phyloP scores from a whole-genome alignment of 2,329 filamentous ascomycete species.

The Neophaeococcomyces mojaviensis region DNA sequence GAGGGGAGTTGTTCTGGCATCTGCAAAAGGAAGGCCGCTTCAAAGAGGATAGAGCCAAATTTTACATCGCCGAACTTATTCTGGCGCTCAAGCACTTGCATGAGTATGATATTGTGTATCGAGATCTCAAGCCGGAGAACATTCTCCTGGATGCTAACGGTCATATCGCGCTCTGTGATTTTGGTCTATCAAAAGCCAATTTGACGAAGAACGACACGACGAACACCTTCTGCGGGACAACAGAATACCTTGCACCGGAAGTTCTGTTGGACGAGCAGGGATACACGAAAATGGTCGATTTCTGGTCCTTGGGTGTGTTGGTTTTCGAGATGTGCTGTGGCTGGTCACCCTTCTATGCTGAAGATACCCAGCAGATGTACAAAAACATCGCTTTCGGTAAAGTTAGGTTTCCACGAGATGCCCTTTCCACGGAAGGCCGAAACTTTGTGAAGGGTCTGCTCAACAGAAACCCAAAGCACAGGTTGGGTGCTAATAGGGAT shows the following conservation, averaged over 20 bases:
- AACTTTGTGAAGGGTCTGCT: slow-evolving; percentile 97
- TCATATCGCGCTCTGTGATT: slow-evolving; percentile 95
- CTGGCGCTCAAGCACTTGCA: slow-evolving; percentile 91
- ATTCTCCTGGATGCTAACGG: slow-evolving; percentile 94
- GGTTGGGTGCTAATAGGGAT: slow-evolving; percentile 82
- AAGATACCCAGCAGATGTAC: slow-evolving; percentile 99
- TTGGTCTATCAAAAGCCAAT: slow-evolving; percentile 95
- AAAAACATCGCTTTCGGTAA: slow-evolving; percentile 99
- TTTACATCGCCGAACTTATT: slow-evolving; percentile 97
- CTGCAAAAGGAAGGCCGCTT: slow-evolving; percentile 95
- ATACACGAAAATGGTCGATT: slow-evolving; percentile 99
- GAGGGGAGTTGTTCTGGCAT: slow-evolving; percentile 97
- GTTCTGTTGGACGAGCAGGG: slow-evolving; percentile 92
- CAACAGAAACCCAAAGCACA: slow-evolving; percentile 93
- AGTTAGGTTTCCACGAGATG: slow-evolving; percentile 90
- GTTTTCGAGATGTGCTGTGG: slow-evolving; percentile 99
- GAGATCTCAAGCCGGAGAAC: slow-evolving; percentile 95
- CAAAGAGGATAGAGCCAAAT: slow-evolving; percentile 88
- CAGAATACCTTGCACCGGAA: slow-evolving; percentile 92
- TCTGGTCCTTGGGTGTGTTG: slow-evolving; percentile 94
- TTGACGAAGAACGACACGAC: slow-evolving; percentile 95
- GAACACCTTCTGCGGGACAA: slow-evolving; percentile 97
- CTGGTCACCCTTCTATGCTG: slow-evolving; percentile 98
- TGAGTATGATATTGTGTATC: slow-evolving; percentile 94
- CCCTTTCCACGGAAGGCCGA: slow-evolving; percentile 83